Percentiles rank a stretch among this genome's conserved stretches.
phyloP scores from a whole-genome alignment of 768 basidiomycete genomes.

The Lepiota venenata region DNA sequence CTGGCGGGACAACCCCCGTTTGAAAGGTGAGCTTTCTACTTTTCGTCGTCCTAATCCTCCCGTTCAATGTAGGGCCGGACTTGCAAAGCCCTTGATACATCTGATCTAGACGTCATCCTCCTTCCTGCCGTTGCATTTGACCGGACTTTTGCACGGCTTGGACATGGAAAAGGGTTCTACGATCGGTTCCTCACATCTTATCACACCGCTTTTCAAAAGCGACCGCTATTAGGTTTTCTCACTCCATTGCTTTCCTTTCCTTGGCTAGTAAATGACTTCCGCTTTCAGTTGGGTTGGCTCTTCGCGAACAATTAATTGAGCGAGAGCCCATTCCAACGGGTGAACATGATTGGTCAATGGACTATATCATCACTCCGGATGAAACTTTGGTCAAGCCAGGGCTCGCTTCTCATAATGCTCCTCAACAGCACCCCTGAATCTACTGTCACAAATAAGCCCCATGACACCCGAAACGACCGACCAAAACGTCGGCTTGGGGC shows the following conservation, averaged over 20 bases:
- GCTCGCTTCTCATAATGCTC: neutral
- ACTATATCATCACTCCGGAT: constrained; percentile 50
- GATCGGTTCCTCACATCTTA: constrained; percentile 69
- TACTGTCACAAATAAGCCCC: no score
- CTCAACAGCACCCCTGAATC: neutral
- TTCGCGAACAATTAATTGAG: constrained; percentile 61
- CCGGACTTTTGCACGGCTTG: constrained; percentile 60
- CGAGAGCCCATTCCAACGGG: constrained; percentile 48
- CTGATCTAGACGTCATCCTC: constrained; percentile 56
- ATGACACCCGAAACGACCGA: no score
- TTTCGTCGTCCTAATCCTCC: neutral
- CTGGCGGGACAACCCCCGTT: constrained; percentile 42
- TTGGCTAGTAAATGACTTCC: constrained; percentile 1
- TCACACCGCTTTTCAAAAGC: constrained; percentile 34
- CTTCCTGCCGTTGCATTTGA: constrained; percentile 76
- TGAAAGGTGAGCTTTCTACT: constrained; percentile 44
- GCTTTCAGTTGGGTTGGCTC: constrained; percentile 54
- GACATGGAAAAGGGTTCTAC: constrained; percentile 84
- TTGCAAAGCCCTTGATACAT: constrained; percentile 1
- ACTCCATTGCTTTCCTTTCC: constrained; percentile 8
- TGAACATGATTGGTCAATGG: constrained; percentile 61
- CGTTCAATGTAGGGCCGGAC: neutral
- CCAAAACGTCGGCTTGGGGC: no score
- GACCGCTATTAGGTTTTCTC: constrained; percentile 55
- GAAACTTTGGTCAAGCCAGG: constrained; percentile 16